Base-by-base conservation (phyloP, 331 rosid species). In the Pyracantha coccinea region DNA sequence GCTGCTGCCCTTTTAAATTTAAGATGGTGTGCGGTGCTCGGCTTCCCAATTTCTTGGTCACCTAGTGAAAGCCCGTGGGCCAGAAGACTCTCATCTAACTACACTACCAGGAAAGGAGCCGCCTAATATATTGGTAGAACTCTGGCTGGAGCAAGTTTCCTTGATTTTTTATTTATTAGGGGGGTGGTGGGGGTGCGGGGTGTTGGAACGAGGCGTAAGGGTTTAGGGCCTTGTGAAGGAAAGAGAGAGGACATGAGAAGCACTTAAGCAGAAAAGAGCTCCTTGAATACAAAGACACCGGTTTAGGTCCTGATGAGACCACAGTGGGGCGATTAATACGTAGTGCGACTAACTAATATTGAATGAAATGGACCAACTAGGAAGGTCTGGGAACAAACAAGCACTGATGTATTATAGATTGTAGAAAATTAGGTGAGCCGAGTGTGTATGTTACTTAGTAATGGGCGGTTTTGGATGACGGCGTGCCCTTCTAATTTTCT, bases 21-120 rank as follows among this genome's bases (percentile, higher is more conserved):
- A 80, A 84, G 97, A 80, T 87, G 92, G 98, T 85, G 90, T 73
- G 90, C 86, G n/a, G 33, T 86, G 28, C 74, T 79, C 45, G 97
- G 96, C 67, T 87, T 81, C 84, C 86, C 94, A 52, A 33, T 89
- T 47, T 78, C 84, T 24, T 77, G 78, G 80, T 85, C 88, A 47
- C 83, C 89, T 62, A 85, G 83, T 81, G 80, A 84, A 76, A 89
- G 98, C 72, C 78, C 57, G 1, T 93, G 98, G 94, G 85, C 88
- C 6, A 85, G 47, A 77, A 83, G 94, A 85, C 92, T 89, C 32
- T n/a, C 78, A 13, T 64, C 54, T 70, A 72, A 70, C 15, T 82
- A 74, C 66, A 70, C 50, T 32, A 41, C 59, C 66, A 52, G 19
- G 59, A 27, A 38, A 54, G 57, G 67, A 78, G 52, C 10, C 55